A percentile compares a stretch with the other conserved stretches of the same genome.
Conservation (phyloP, 768 basidiomycete genomes). For the Lactifluus piperatus region DNA sequence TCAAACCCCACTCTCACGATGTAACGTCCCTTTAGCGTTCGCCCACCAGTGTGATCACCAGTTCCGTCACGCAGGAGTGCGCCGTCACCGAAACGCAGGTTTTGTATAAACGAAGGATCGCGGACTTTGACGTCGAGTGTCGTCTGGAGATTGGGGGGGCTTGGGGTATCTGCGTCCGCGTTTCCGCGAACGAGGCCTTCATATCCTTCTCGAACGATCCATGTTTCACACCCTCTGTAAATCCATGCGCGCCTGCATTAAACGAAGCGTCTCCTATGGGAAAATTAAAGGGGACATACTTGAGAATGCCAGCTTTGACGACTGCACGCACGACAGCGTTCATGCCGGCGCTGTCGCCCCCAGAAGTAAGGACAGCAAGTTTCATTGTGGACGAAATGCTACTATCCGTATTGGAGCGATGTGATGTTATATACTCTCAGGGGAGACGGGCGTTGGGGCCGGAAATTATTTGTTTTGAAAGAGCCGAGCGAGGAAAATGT, state of each 20-base stretch:
- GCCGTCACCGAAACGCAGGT: constrained; percentile 79
- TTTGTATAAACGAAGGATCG: constrained; percentile 44
- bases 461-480: constrained; percentile 8
- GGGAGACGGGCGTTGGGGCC: not conserved
- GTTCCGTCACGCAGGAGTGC: constrained; percentile 72
- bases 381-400: constrained; percentile 45
- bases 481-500: not conserved
- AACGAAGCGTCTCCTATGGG: not conserved
- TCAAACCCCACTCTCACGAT: constrained; percentile 98
- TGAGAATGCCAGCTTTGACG: constrained; percentile 86
- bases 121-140: constrained; percentile 21
- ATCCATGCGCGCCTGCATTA: not conserved
- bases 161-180: constrained; percentile 20
- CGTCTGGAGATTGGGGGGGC: constrained; percentile 19
- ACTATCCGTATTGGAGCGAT: not conserved
- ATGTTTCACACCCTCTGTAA: constrained; percentile 86
- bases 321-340: constrained; percentile 91
- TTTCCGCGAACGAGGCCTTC: constrained; percentile 98
- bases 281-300: constrained; percentile 39
- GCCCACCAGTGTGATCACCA: constrained; percentile 55
- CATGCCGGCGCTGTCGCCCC: constrained; percentile 98
- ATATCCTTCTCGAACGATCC: constrained; percentile 96
- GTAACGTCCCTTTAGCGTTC: constrained; percentile 80
- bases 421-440: not conserved
- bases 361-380: constrained; percentile 90